Conservation (phyloP, 345 rosid genomes). For the Luvunga scandens region DNA sequence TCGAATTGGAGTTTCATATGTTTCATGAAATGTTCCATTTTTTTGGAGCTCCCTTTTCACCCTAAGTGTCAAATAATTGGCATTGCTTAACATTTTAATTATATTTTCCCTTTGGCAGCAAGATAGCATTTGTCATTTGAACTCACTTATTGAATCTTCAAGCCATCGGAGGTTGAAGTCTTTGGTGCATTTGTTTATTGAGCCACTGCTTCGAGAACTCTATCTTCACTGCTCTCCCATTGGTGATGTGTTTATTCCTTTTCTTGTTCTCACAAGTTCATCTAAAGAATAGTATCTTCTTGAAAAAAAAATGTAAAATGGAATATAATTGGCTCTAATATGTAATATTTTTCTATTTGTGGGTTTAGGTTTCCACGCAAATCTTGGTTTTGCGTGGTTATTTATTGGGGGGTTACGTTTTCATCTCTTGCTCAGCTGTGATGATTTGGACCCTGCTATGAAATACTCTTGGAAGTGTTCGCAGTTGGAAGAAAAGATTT, state of each 20-base stretch:
- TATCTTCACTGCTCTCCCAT: constrained; percentile 43
- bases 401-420: constrained; percentile 73
- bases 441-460: constrained; percentile 77
- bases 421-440: constrained; percentile 59
- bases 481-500: constrained; percentile 51
- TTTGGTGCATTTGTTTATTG: constrained; percentile 36
- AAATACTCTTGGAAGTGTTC: constrained; percentile 64
- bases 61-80: not conserved
- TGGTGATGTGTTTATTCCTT: constrained; percentile 32
- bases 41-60: not conserved
- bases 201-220: constrained; percentile 58
- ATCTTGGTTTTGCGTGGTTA: constrained; percentile 71
- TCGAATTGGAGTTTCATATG: not conserved
- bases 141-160: constrained; percentile 54
- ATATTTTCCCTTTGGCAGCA: constrained; percentile 33
- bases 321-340: constrained; percentile 11
- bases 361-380: constrained; percentile 42
- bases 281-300: not conserved
- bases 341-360: not conserved
- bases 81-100: not conserved
- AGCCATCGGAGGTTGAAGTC: constrained; percentile 59
- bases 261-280: constrained; percentile 15
- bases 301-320: not conserved
- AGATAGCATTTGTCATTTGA: constrained; percentile 39
- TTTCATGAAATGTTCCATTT: not conserved